Evolutionary conservation across 108 stramenopile genomes (phyloP).

Genomic region (Cylindrotheca fusiformis): DNA sequence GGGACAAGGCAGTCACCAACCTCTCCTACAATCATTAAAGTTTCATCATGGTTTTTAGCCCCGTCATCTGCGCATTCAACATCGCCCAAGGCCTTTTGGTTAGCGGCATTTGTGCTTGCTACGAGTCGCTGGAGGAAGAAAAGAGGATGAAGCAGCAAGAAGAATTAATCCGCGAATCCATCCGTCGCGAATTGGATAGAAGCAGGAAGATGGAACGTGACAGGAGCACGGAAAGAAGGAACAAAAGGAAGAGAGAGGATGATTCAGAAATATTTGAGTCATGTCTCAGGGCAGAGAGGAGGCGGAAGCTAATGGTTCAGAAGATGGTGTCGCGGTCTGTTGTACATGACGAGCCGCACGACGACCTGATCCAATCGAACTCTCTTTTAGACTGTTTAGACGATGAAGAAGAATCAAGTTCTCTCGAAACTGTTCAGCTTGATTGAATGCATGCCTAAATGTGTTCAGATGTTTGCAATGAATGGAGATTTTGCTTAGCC

Average conservation of each 20-base stretch:
- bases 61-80: constrained; percentile 23
- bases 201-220: constrained; percentile 4
- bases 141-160: constrained; percentile 14
- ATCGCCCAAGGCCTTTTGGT: constrained; percentile 20
- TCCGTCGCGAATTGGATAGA: constrained; percentile 17
- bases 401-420: not conserved
- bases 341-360: not conserved
- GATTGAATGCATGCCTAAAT: too few species aligned
- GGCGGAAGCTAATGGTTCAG: constrained; percentile 10
- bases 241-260: not conserved
- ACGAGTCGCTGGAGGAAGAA: constrained; percentile 22
- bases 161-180: constrained; percentile 1
- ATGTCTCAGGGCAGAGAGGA: not conserved
- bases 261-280: not conserved
- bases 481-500: too few species aligned
- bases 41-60: constrained; percentile 12
- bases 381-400: not conserved
- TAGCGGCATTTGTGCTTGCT: constrained; percentile 31
- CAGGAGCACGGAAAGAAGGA: not conserved
- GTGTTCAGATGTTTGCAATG: too few species aligned
- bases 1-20: too few species aligned
- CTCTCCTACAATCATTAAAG: too few species aligned
- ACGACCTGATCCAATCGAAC: not conserved
- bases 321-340: not conserved
- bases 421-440: too few species aligned